Conservation (phyloP, 176 grass and related monocot species). For the Elaeis guineensis region DNA sequence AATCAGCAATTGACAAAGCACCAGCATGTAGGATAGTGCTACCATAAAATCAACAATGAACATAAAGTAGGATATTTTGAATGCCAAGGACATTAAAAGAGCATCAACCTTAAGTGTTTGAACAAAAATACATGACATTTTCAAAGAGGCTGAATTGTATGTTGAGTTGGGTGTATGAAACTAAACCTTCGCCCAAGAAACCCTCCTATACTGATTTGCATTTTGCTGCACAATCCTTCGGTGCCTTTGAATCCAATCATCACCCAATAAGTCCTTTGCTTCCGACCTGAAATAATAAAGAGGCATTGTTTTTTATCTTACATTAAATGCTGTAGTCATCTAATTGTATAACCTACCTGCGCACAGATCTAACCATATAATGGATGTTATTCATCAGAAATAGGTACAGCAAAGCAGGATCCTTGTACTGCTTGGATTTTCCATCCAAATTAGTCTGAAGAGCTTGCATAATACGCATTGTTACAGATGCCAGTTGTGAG, state of each 20-base stretch:
- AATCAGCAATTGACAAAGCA: too few species aligned
- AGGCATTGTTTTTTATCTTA: neutral
- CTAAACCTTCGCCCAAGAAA: constrained; percentile 91
- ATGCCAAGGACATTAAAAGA: too few species aligned
- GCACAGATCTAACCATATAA: constrained; percentile 83
- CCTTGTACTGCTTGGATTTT: constrained; percentile 94
- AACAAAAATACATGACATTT: too few species aligned
- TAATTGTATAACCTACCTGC: constrained; percentile 46
- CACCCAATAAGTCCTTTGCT: constrained; percentile 85
- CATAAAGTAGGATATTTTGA: too few species aligned
- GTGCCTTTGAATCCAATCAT: constrained; percentile 99
- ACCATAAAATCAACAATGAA: too few species aligned
- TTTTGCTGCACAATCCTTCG: constrained; percentile 89
- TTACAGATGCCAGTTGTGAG: constrained; percentile 73
- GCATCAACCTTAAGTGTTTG: too few species aligned
- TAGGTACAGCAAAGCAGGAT: constrained; percentile 68
- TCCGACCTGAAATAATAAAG: constrained; percentile 53
- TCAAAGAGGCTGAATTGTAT: neutral
- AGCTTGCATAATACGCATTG: constrained; percentile 95
- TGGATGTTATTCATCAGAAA: constrained; percentile 99
- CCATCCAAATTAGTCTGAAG: constrained; percentile 85
- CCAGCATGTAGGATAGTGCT: too few species aligned
- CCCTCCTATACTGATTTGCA: constrained; percentile 86
- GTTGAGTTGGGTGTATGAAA: neutral
- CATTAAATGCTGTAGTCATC: neutral